Evolutionary conservation across 2,329 filamentous ascomycete genomes (phyloP).

Genomic region (Ceratocystis albifundus): DNA sequence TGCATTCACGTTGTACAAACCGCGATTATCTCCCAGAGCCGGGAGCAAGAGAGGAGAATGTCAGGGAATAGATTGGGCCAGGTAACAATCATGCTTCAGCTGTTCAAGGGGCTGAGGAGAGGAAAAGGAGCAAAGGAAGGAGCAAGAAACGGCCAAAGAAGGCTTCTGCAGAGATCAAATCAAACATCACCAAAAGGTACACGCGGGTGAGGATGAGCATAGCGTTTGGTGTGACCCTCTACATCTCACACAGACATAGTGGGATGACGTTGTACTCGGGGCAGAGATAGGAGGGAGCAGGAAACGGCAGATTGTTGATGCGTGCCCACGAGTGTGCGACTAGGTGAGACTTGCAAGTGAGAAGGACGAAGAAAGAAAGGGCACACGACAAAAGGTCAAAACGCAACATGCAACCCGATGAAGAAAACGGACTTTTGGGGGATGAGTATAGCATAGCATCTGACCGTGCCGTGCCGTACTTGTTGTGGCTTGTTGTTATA

Average conservation of each 20-base stretch:
- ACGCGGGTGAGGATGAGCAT: neutral
- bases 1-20: neutral
- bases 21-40: neutral
- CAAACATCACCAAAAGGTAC: neutral
- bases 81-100: conserved; percentile 3
- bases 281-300: neutral
- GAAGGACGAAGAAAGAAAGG: neutral
- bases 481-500: neutral
- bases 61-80: neutral
- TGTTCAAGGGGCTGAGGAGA: neutral
- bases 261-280: neutral
- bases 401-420: neutral
- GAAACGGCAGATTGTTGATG: neutral
- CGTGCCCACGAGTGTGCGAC: neutral
- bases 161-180: neutral
- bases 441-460: neutral
- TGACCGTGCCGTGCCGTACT: neutral
- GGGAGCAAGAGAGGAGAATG: neutral
- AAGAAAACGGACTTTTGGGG: neutral
- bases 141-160: neutral
- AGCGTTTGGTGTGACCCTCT: neutral
- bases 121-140: neutral
- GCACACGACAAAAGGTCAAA: neutral
- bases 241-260: neutral
- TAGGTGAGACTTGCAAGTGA: neutral